Evolutionary conservation across 1,284 basidiomycete species (phyloP).

Genomic region (Paramarasmius palmivorus): DNA sequence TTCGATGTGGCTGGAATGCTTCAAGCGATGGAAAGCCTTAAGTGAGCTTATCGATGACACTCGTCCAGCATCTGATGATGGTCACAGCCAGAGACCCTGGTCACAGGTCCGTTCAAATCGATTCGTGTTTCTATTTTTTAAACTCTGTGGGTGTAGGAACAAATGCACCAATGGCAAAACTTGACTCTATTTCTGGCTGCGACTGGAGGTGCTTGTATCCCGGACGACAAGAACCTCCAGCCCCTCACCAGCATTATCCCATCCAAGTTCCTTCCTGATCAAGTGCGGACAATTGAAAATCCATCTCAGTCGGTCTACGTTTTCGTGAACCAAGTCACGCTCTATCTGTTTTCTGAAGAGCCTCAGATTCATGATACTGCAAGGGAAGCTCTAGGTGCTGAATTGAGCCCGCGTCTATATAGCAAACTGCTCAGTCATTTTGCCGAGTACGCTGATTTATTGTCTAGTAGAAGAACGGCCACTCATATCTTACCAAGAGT

Average conservation of each 20-base stretch:
- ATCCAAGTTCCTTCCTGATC: constrained; percentile 64
- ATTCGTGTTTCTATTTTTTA: neutral
- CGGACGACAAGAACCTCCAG: constrained; percentile 48
- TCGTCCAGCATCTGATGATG: constrained; percentile 23
- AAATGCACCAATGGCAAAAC: constrained; percentile 86
- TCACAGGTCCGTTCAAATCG: neutral
- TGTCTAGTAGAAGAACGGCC: neutral
- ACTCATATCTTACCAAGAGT: constrained; percentile 32
- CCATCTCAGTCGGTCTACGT: constrained; percentile 55
- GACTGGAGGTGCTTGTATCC: constrained; percentile 68
- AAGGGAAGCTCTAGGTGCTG: constrained; percentile 78
- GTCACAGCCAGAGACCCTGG: neutral
- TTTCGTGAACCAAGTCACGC: constrained; percentile 75
- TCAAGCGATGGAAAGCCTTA: constrained; percentile 63
- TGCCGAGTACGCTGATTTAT: constrained; percentile 57
- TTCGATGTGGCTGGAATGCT: constrained; percentile 83
- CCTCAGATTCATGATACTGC: constrained; percentile 73
- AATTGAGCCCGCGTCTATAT: constrained; percentile 73
- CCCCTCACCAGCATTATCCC: constrained; percentile 61
- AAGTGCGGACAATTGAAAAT: constrained; percentile 63
- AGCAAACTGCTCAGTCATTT: constrained; percentile 68
- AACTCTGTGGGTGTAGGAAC: constrained; percentile 49
- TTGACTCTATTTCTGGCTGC: constrained; percentile 80
- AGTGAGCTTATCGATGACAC: constrained; percentile 47
- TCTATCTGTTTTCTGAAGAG: constrained; percentile 63